These are phyloP conservation scores for Boletus rubescentipes DNA, from an alignment of 768 basidiomycete genomes.

Conservation along the genomic window DNA sequence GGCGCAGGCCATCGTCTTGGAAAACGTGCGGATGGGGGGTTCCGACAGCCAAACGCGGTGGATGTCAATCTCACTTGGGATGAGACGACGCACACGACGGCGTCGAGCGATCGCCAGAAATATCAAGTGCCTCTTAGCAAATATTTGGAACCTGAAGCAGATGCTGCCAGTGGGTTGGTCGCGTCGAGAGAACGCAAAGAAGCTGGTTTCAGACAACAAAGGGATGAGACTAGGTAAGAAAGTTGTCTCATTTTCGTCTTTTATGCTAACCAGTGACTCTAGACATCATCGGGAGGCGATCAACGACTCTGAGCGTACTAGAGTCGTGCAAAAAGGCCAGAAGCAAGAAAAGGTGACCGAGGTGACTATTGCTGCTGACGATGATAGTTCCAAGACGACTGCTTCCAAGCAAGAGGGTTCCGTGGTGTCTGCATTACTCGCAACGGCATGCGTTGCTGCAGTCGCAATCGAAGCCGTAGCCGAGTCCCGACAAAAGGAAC, in stretches of 20 bases:
- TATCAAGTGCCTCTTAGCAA: conserved; percentile 22
- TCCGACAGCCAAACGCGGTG: background rate
- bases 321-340: background rate
- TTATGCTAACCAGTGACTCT: background rate
- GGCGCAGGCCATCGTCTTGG: background rate
- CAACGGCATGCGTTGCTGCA: conserved; percentile 11
- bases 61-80: conserved; percentile 4
- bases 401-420: conserved; percentile 9
- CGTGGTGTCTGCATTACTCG: conserved; percentile 11
- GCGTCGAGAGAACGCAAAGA: background rate
- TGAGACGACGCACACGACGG: background rate
- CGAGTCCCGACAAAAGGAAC: conserved; percentile 5
- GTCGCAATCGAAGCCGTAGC: conserved; percentile 9
- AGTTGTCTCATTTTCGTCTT: background rate
- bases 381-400: background rate
- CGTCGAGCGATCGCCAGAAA: background rate
- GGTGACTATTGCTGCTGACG: background rate
- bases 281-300: background rate
- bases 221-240: conserved; percentile 1
- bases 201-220: background rate
- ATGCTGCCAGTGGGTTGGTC: background rate
- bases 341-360: background rate
- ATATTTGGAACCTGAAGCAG: conserved; percentile 1
- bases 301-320: background rate
- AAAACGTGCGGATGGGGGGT: background rate